Evolutionary conservation across 2,329 filamentous ascomycete genomes (phyloP), one percentile per base, ranked within the genome.

Genomic region (Immersiporthe knoxdaviesiana): DNA sequence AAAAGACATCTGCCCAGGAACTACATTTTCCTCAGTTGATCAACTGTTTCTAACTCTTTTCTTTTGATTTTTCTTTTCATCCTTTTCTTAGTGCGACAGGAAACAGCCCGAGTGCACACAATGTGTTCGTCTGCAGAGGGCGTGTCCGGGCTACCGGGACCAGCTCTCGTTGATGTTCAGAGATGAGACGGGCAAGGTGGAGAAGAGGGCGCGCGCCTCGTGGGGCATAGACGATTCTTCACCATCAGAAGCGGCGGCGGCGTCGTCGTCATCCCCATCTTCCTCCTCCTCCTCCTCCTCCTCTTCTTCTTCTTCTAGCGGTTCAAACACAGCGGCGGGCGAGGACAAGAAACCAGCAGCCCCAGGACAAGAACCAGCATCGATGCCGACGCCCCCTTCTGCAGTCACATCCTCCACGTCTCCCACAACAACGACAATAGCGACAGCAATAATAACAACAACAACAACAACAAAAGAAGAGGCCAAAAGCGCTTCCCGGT

Each of bases 121-220:
- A 81, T 90, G 88, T 75, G 79, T 85, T 59, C 86, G 87, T 54
- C 84, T 87, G 60, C 83, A 84, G 74, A 87, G 88, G 77, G 83
- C 81, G 74, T 91, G 88, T 73, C 87, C 88, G 27, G 88, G 88
- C 8, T 90, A 91, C 74, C 83, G 88, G 72, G 88, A 90, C 72
- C 86, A 89, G 76, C 79, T 90, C 44, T 88, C 87, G 41, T 80
- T 90, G 68, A 86, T 90, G 84, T 91, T 91, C 75, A 86, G 88
- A 50, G 88, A 91, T 79, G 88, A 91, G 78, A 90, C 86, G 74
- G 85, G 81, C 73, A 87, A 89, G 74, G 87, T 90, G 60, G 85
- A 87, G 35, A 83, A 83, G 71, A 90, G 88, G 75, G 85, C 85
- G 27, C 84, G 86, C 67, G 84, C 84, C 35, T 84, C 81, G 77